Evolutionary conservation across 2,329 filamentous ascomycete species (phyloP).

Genomic region (Aspergillus pseudoviridinutans): DNA sequence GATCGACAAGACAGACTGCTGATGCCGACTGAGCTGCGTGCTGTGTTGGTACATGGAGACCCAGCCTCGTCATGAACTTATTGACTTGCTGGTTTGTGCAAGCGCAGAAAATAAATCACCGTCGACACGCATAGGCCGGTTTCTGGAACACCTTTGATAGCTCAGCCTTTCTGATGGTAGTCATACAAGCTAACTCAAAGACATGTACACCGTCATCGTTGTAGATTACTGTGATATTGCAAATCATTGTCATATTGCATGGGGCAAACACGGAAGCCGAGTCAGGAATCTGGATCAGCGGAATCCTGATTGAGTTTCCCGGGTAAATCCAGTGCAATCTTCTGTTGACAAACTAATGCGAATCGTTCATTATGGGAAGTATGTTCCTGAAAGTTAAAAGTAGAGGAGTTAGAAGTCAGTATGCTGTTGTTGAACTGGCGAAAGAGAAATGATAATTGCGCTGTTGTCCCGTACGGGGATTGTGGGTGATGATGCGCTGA

Average conservation of each 20-base stretch:
- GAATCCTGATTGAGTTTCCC: no score
- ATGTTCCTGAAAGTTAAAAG: not conserved
- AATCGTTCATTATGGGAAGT: not conserved
- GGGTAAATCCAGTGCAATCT: no score
- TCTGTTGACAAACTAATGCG: no score
- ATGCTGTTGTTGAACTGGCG: not conserved
- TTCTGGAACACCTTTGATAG: no score
- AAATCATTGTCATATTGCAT: not conserved
- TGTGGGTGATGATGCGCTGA: not conserved
- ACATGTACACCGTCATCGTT: not conserved
- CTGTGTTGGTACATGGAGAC: not conserved
- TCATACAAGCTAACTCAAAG: not conserved
- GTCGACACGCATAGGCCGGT: no score
- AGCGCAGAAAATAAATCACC: not conserved
- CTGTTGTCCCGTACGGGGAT: not conserved
- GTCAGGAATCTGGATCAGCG: no score
- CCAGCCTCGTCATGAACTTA: not conserved
- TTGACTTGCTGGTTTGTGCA: not conserved
- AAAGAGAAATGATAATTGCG: not conserved
- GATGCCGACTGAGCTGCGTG: not conserved
- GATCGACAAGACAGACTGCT: constrained; percentile 6
- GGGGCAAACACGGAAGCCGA: not conserved
- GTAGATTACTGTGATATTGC: not conserved
- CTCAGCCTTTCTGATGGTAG: no score
- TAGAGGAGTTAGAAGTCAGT: not conserved